Evolutionary conservation across 2,329 filamentous ascomycete species (phyloP).

Genomic region (Hypoxylon sp.): DNA sequence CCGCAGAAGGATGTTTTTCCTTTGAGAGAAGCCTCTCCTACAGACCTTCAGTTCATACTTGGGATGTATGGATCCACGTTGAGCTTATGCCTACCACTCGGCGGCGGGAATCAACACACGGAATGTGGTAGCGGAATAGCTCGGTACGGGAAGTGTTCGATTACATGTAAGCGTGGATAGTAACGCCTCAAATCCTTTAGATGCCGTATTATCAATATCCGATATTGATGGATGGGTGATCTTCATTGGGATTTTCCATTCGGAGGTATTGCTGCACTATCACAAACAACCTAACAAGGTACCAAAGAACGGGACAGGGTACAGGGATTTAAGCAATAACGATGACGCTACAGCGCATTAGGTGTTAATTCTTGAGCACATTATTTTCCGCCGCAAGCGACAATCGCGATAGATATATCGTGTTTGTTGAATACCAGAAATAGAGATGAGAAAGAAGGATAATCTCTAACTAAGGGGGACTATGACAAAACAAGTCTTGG

Average conservation of each 20-base stretch:
- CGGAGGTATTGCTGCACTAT: conserved; percentile 32
- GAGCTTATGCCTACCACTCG: conserved; percentile 31
- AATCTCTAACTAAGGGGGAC: conserved; percentile 6
- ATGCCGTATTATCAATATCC: conserved; percentile 29
- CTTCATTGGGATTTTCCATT: conserved; percentile 35
- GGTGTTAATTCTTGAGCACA: conserved; percentile 30
- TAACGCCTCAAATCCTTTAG: conserved; percentile 7
- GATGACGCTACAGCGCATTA: conserved; percentile 39
- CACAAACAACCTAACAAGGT: conserved; percentile 36
- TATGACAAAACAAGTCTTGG: conserved; percentile 11
- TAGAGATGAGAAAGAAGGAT: conserved; percentile 4
- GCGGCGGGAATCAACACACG: conserved; percentile 19
- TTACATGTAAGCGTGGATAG: conserved; percentile 11
- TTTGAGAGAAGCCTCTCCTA: conserved; percentile 27
- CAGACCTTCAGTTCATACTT: conserved; percentile 30
- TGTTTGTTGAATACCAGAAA: conserved; percentile 16
- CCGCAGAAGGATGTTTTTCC: conserved; percentile 36
- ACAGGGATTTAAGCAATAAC: conserved; percentile 34
- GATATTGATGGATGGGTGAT: conserved; percentile 28
- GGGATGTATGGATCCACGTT: conserved; percentile 44
- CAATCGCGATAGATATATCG: conserved; percentile 22
- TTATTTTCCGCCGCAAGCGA: conserved; percentile 45
- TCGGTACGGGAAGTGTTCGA: conserved; percentile 19
- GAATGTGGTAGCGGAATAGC: conserved; percentile 21
- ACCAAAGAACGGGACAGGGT: conserved; percentile 38